Base-by-base conservation (phyloP, 78 protist species). In the Paulinella micropora region DNA sequence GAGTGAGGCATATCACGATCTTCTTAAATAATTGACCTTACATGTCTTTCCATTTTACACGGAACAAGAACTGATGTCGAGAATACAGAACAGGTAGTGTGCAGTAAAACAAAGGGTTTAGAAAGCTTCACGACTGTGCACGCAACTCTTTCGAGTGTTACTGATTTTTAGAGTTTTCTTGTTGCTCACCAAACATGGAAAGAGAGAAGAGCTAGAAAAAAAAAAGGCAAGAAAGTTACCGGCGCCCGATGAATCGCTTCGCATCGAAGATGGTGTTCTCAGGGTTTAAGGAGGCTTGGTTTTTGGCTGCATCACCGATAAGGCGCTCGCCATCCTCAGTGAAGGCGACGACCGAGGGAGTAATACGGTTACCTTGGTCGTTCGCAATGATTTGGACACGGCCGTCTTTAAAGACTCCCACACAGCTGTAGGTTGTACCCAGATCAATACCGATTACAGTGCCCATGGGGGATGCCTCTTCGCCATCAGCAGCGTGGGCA, bases 271-370 rank as follows among this genome's bases (percentile, higher is more conserved):
- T 89, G 35, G 99, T 98, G 95, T 97, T 96, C 64, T 37, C 67
- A 39, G 99, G 98, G 93, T 98, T 97, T 86, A 92, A 41, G 77
- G 99, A 93, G 3, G 92, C 96, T 92, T 94, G 96, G 92, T 91
- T 89, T 89, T 93, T 93, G 34, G 94, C 94, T 1, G 94, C 93
- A 41, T 93, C 94, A 2, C 94, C 94, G 34, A 93, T 39, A 15
- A 93, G 85, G 23, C 94, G 89, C 92, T 88, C 93, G 1, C 32
- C 39, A 39, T 95, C 98, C 6, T 81, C 84, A 36, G 88, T 67
- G 90, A 98, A 98, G 36, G 99, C 98, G 29, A 98, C 99, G 77
- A 92, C 96, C 9, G 98, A 97, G 37, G 99, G 99, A 9, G 99
- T 97, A 37, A 96, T 95, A 67, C 98, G 93, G 95, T 95, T 96